Base-by-base conservation (phyloP, 2,329 filamentous ascomycete species). In the Pyricularia grisea region DNA sequence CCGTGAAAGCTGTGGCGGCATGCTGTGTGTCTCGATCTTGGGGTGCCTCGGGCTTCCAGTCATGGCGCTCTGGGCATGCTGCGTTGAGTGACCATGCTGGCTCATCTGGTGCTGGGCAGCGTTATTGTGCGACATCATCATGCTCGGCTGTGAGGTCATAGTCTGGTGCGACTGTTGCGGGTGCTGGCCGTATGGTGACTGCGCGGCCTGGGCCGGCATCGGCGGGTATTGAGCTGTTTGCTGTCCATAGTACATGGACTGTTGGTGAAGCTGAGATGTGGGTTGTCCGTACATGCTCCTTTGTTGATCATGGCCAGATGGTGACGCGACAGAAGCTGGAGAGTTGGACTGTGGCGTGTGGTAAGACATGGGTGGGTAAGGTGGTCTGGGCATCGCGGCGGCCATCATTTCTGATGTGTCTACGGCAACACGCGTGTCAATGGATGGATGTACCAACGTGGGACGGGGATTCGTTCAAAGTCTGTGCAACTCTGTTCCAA, bases 261-360 rank as follows among this genome's bases (percentile, higher is more conserved):
- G 89, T 73, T 91, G 92, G 74, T 92, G 87, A 79, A 96, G 87
- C 78, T 95, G 92, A 69, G 91, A 88, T 55, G 89, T 82, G 67
- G 91, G 90, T 75, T 94, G 91, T 50, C 88, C 90, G 79, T 97
- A 98, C 77, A 98, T 87, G 75, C 88, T 90, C 74, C 94, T 86
- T 81, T 97, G 92, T 76, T 94, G 92, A 77, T 98, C 94, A 80
- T 97, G 93, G 69, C 89, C 87, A 70, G 93, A 92, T 27, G 93
- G 90, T 42, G 94, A 97, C 72, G 94, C 92, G 74, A 97, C 94
- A 67, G 94, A 97, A 58, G 93, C 92, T 66, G 94, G 94, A 69
- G 94, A 97, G 80, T 94, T 97, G 69, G 94, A 97, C 81, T 97
- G 94, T 69, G 94, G 93, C 23, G 94, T 96, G 79, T 97, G 92